Base-by-base conservation (phyloP, 2,329 filamentous ascomycete genomes). In the Pestalotiopsis sp. region DNA sequence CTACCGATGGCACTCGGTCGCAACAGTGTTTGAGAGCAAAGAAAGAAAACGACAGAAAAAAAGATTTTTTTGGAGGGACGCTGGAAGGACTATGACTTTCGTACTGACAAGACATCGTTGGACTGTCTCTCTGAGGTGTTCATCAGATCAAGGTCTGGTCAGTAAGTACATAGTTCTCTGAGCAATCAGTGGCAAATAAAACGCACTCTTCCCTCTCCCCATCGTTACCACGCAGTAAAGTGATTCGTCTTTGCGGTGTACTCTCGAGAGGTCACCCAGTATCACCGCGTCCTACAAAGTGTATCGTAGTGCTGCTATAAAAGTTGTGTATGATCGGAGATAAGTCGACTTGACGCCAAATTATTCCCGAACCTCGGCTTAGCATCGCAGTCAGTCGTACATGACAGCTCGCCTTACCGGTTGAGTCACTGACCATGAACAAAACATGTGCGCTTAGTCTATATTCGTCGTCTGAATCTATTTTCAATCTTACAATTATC, bases 11-110 rank as follows among this genome's bases (percentile, higher is more conserved):
- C 59, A 36, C 12, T 14, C 31, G 68, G 67, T 66, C 69, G 64
- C 69, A 75, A 70, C 74, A 73, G 73, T 75, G 73, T 71, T 75
- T 56, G 68, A 64, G 39, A 38, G 62, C 64, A 62, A 38, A 20
- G 14, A 31, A 57, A 68, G 56, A 66, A 66, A 69, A 68, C 66
- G 64, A 68, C 70, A 68, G 60, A 71, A 69, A 67, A 73, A 74
- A 75, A 75, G 73, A 69, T 25, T 67, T 72, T 23, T 74, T 74
- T 70, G 71, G 56, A 67, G 71, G 75, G 69, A 69, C 70, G 69
- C 75, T 77, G 69, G 74, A 73, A 71, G 67, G 68, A 59, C 73
- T 74, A 67, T 70, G 67, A 68, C 73, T 74, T 69, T 73, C 70
- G 68, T 69, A 77, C 73, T 74, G 69, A 72, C 71, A 31, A 64